A percentile compares a stretch with the other conserved stretches of the same genome.
phyloP scores from a whole-genome alignment of 768 basidiomycete species.

The Mycena floridula region DNA sequence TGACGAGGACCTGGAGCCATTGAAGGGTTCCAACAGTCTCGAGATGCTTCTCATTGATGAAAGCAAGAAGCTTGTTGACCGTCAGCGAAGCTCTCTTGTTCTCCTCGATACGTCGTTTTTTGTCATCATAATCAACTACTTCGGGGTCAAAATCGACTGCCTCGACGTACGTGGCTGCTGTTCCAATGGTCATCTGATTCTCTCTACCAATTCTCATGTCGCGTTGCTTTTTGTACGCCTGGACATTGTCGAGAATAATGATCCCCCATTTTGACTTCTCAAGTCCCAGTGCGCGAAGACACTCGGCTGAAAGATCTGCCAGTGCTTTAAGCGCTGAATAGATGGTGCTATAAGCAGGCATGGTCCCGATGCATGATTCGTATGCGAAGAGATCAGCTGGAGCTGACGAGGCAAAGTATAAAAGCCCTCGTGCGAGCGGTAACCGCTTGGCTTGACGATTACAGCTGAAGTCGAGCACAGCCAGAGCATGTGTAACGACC shows the following conservation, averaged over 20 bases:
- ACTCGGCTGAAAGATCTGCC: slow-evolving; percentile 13
- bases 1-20: slow-evolving; percentile 18
- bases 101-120: slow-evolving; percentile 1
- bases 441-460: no score
- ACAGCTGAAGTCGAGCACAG: no score
- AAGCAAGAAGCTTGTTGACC: slow-evolving; percentile 13
- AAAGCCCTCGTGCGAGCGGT: no score
- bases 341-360: slow-evolving; percentile 16
- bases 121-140: slow-evolving; percentile 16
- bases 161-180: slow-evolving; percentile 18
- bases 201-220: slow-evolving; percentile 23
- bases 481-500: no score
- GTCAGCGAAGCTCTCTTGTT: slow-evolving; percentile 12
- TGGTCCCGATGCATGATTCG: slow-evolving; percentile 7
- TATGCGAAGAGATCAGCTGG: slow-evolving; percentile 6
- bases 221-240: slow-evolving; percentile 18
- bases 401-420: no score
- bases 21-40: slow-evolving; percentile 21
- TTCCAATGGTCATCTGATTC: slow-evolving; percentile 21
- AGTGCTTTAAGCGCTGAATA: slow-evolving; percentile 11
- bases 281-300: slow-evolving; percentile 6
- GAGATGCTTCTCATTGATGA: slow-evolving; percentile 19
- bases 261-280: slow-evolving; percentile 11
- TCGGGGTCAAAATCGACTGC: slow-evolving; percentile 6
- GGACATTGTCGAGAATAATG: slow-evolving; percentile 23